Conservation (phyloP, 352 stramenopile genomes). For the Peronosclerospora sorghi region DNA sequence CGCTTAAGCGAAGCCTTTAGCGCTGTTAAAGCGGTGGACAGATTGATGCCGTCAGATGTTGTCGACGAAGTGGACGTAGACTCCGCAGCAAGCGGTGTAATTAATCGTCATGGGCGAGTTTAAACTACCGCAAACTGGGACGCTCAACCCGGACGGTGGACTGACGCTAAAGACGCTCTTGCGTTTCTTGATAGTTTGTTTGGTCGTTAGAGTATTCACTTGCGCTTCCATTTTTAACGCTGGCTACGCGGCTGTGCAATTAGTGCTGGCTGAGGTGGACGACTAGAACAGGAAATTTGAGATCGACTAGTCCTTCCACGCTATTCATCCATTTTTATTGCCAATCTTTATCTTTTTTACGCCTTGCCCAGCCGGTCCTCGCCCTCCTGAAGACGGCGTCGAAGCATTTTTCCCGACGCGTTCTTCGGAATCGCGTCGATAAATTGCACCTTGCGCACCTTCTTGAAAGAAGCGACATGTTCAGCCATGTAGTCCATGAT, state of each 20-base stretch:
- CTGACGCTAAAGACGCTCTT: constrained; percentile 31
- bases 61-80: constrained; percentile 8
- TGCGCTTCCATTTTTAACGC: constrained; percentile 19
- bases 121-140: constrained; percentile 10
- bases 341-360: no score
- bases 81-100: constrained; percentile 2
- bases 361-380: no score
- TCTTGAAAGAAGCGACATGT: no score
- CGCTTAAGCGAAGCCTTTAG: constrained; percentile 71
- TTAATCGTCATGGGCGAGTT: constrained; percentile 1
- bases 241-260: not conserved
- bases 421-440: no score
- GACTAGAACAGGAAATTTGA: not conserved
- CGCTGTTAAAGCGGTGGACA: constrained; percentile 44
- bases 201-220: constrained; percentile 37
- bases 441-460: no score
- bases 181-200: constrained; percentile 59
- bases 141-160: constrained; percentile 16
- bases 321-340: no score
- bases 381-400: no score
- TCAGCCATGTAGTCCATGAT: no score
- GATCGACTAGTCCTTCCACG: no score
- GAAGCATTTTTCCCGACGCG: no score
- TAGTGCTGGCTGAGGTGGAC: not conserved
- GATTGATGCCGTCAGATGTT: constrained; percentile 29